phyloP scores from a whole-genome alignment of 2,329 filamentous ascomycete genomes.

The Nemania sp. region DNA sequence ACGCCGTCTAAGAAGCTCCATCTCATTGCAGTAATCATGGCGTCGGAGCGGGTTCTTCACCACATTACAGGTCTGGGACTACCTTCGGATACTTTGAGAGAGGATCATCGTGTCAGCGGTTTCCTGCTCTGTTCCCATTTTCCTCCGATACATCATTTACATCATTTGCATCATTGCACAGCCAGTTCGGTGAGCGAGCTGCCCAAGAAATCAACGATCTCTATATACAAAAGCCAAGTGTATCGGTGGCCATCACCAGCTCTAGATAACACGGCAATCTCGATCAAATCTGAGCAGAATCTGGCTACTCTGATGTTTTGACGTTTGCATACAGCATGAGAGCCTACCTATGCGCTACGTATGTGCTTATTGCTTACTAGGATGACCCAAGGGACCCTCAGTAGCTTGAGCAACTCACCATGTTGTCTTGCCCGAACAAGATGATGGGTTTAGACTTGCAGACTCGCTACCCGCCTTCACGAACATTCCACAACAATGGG shows the following conservation, averaged over 20 bases:
- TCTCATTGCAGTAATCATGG: conserved; percentile 7
- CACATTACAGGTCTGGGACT: no score
- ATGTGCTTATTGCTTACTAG: neutral
- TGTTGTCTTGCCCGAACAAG: no score
- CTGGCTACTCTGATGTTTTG: no score
- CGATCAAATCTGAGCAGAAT: no score
- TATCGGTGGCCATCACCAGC: no score
- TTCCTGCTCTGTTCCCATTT: neutral
- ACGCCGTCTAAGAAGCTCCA: neutral
- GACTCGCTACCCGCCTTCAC: no score
- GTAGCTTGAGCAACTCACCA: no score
- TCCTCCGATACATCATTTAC: neutral
- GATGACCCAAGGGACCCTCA: neutral
- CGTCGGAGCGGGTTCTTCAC: neutral
- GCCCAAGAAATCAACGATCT: neutral
- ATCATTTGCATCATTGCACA: neutral
- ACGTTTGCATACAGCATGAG: no score
- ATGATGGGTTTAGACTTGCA: no score
- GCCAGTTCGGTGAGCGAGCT: neutral
- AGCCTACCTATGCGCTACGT: neutral
- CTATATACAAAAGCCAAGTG: neutral
- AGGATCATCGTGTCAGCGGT: conserved; percentile 10
- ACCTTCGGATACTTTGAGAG: no score
- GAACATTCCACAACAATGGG: no score
- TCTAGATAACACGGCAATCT: no score